Evolutionary conservation across 1,284 basidiomycete genomes (phyloP).

Genomic region (Cerrena zonata): DNA sequence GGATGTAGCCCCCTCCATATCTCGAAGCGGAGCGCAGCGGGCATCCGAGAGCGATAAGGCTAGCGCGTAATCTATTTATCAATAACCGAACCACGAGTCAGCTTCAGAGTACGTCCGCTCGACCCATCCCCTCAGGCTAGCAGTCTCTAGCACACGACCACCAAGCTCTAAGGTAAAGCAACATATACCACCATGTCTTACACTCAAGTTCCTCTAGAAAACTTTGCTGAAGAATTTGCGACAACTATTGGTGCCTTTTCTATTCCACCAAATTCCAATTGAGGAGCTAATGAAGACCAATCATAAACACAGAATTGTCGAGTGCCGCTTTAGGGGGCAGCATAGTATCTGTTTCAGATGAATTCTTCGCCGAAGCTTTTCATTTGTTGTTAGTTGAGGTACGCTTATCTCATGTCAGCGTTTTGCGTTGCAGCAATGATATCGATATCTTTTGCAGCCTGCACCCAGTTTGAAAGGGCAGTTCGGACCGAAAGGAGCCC

Average conservation of each 20-base stretch:
- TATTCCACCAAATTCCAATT: not conserved
- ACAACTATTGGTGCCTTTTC: conserved; percentile 51
- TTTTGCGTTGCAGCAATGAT: too few species aligned
- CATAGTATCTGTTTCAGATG: conserved; percentile 80
- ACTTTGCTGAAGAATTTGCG: conserved; percentile 48
- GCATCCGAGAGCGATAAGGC: not conserved
- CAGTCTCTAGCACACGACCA: not conserved
- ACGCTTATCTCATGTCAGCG: conserved; percentile 18
- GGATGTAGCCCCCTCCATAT: too few species aligned
- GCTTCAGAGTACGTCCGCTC: not conserved
- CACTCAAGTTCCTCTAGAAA: conserved; percentile 44
- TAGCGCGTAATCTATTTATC: not conserved
- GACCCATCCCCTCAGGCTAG: not conserved
- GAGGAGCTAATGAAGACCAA: not conserved
- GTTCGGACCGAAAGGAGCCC: conserved; percentile 91
- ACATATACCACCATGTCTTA: not conserved
- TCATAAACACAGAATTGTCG: conserved; percentile 67
- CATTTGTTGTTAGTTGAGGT: conserved; percentile 84
- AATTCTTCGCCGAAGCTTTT: conserved; percentile 88
- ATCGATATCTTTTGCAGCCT: conserved; percentile 45
- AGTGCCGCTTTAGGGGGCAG: conserved; percentile 79
- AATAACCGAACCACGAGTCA: too few species aligned
- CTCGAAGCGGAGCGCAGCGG: too few species aligned
- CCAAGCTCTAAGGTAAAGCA: too few species aligned
- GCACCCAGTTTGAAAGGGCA: conserved; percentile 83